Conservation (phyloP, 257 asterid species). For the Prunella vulgaris region DNA sequence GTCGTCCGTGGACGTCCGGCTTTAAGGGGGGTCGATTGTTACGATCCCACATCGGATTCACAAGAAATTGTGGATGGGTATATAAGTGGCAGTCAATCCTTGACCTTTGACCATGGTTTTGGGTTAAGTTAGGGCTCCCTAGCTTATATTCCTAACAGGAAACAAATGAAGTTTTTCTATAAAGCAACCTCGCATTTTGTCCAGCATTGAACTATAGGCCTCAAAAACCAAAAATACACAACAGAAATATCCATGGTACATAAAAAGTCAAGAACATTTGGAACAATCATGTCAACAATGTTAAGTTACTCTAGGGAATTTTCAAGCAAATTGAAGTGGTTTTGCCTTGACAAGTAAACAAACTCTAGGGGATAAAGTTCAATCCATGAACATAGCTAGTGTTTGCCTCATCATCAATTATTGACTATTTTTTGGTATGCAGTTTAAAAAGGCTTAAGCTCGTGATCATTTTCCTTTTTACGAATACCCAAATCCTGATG, state of each 20-base stretch:
- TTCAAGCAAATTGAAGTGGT: neutral
- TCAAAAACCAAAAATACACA: neutral
- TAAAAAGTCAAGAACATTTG: neutral
- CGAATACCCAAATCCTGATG: neutral
- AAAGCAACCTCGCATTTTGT: neutral
- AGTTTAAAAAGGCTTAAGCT: neutral
- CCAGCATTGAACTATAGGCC: neutral
- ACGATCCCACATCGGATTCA: no score
- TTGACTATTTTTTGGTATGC: neutral
- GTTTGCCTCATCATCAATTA: no score
- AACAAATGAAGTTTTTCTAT: neutral
- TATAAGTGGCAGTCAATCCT: no score
- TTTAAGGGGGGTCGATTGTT: no score
- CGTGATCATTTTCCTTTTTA: neutral
- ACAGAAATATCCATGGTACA: neutral
- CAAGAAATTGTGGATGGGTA: no score
- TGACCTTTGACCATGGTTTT: no score
- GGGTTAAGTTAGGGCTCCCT: no score
- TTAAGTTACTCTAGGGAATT: no score
- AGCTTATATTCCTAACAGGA: no score
- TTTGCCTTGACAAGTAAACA: neutral
- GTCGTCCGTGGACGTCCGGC: no score
- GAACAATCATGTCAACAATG: constrained; percentile 1
- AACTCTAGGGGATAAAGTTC: neutral
- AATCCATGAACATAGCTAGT: neutral